Base-by-base conservation (phyloP, 1,284 basidiomycete genomes). In the Fistulina hepatica region DNA sequence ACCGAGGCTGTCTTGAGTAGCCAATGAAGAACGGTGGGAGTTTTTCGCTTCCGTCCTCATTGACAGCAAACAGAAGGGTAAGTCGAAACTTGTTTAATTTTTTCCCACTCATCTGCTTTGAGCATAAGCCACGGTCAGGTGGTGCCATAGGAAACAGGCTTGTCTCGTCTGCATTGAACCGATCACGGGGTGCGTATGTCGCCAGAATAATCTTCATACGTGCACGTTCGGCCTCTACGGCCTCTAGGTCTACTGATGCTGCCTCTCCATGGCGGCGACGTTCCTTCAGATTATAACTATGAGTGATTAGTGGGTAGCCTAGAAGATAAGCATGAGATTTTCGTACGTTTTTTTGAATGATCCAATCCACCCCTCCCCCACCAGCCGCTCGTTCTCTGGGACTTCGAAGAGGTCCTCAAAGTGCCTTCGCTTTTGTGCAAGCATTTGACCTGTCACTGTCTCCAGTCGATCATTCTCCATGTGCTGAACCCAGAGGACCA, bases 121-220 rank as follows among this genome's bases (percentile, higher is more conserved):
- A 46, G 24, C 54, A 48, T 10, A 60, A 48, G 4, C 55, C 52
- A 26, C 51, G 45, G 37, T 59, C 53, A 12, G 55, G 60, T 4
- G 52, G 50, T 31, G 49, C 42, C 35, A 41, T 48, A n/a, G 43
- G 37, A 43, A 60, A 61, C 13, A 60, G 45, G 10, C 53, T 47
- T n/a, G 53, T 56, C 37, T 64, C 56, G 43, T 65, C 61, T 36
- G 55, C 47, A 43, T 64, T 64, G 21, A 48, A 58, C 2, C 24
- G 7, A 45, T 65, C 55, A 13, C 49, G 39, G 2, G 41, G 43
- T 2, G 42, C 23, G 41, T 49, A 64, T 11, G 17, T 24, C 13
- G 23, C 35, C 17, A 43, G 25, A 20, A 51, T 33, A 10, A 41
- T 33, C n/a, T 36, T 30, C 6, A 58, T 35, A 3, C 56, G 42